Percentiles rank a stretch among this genome's conserved stretches.
These are phyloP conservation scores for Solanum chmielewskii DNA, from an alignment of 257 asterid species.

Conservation along the genomic window DNA sequence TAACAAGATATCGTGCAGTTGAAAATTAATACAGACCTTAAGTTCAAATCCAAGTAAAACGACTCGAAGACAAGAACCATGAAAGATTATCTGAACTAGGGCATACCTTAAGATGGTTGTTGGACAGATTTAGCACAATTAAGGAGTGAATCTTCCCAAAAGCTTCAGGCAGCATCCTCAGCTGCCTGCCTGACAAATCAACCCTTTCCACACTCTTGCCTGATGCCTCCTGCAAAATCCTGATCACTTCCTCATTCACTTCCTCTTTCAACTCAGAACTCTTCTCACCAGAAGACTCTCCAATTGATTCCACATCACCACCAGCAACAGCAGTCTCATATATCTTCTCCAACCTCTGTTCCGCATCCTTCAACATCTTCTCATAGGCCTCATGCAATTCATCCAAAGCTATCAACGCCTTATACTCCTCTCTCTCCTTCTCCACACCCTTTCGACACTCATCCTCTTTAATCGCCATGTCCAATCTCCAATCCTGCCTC, in stretches of 20 bases:
- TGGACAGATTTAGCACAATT: constrained; percentile 58
- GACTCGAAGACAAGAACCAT: neutral
- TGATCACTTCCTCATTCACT: constrained; percentile 54
- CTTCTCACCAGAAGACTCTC: constrained; percentile 12
- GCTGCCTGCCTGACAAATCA: constrained; percentile 40
- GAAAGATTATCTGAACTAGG: neutral
- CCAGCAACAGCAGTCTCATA: constrained; percentile 80
- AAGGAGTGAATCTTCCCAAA: constrained; percentile 51
- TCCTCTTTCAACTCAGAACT: constrained; percentile 25
- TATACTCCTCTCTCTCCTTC: constrained; percentile 37
- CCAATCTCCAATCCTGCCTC: neutral
- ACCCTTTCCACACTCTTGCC: constrained; percentile 50
- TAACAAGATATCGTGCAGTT: neutral
- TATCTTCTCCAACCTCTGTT: constrained; percentile 64
- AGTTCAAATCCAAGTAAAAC: neutral
- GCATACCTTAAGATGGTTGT: constrained; percentile 67
- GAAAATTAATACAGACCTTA: neutral
- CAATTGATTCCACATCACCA: constrained; percentile 16
- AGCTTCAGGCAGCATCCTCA: constrained; percentile 73
- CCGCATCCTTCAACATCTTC: constrained; percentile 74
- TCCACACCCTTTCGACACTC: constrained; percentile 10
- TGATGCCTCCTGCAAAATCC: constrained; percentile 53
- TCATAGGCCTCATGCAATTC: constrained; percentile 78
- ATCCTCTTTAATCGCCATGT: constrained; percentile 9
- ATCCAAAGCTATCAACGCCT: constrained; percentile 63